These are phyloP conservation scores for Beauveria sp. DNA, from an alignment of 2,329 filamentous ascomycete species.

Conservation along the genomic window DNA sequence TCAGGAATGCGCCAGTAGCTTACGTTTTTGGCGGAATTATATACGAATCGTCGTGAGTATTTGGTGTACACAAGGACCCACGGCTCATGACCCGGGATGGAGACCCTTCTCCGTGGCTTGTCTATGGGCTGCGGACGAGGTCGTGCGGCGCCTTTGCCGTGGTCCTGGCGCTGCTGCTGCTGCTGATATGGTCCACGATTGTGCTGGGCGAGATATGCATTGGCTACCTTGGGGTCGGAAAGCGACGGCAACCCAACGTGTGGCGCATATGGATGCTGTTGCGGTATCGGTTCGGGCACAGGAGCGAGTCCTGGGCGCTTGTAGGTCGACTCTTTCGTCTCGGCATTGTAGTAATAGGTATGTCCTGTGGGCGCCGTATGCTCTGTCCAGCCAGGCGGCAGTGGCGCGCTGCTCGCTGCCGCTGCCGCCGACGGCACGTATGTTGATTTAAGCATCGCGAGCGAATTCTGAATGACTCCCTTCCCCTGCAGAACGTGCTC, in stretches of 20 bases:
- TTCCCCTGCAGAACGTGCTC: not conserved
- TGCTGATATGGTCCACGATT: constrained; percentile 31
- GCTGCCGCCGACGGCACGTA: constrained; percentile 49
- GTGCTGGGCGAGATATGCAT: constrained; percentile 53
- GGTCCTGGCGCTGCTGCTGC: constrained; percentile 38
- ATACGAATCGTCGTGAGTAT: constrained; percentile 79
- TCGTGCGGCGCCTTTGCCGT: constrained; percentile 49
- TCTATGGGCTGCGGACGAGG: constrained; percentile 65
- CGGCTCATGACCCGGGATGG: constrained; percentile 73
- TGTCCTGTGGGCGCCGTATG: constrained; percentile 85
- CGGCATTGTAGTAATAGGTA: constrained; percentile 77
- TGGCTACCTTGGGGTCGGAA: constrained; percentile 48
- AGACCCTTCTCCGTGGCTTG: constrained; percentile 69
- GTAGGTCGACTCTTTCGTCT: constrained; percentile 82
- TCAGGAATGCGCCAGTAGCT: constrained; percentile 95
- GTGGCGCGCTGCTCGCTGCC: constrained; percentile 37
- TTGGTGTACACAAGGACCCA: constrained; percentile 95
- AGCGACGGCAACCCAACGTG: constrained; percentile 29
- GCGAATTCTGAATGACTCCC: not conserved
- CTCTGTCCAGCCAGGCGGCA: constrained; percentile 83
- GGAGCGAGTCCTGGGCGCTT: constrained; percentile 52
- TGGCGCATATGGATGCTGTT: constrained; percentile 23
- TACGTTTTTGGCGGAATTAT: constrained; percentile 76
- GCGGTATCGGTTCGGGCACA: constrained; percentile 11
- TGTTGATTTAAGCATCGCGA: constrained; percentile 67